A percentile compares a stretch with the other conserved stretches of the same genome.
Conservation (phyloP, 2,329 filamentous ascomycete genomes). For the Torrubiella hemipterigena region DNA sequence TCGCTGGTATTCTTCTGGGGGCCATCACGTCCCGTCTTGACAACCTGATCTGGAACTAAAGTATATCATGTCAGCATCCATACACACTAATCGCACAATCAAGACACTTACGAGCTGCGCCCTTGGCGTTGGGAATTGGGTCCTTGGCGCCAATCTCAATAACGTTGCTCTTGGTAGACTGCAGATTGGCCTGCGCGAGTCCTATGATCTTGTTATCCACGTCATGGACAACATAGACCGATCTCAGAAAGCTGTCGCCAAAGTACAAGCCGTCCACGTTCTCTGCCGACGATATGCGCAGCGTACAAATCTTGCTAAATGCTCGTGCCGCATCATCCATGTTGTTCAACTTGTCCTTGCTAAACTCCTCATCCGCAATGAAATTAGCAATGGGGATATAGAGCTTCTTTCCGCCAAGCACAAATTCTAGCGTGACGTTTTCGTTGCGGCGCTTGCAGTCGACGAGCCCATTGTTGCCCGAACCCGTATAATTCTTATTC, state of each 20-base stretch:
- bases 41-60: too few relatives aligned
- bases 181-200: constrained; percentile 40
- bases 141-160: constrained; percentile 29
- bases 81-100: too few relatives aligned
- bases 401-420: not conserved
- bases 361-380: constrained; percentile 25
- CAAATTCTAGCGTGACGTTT: not conserved
- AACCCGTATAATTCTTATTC: not conserved
- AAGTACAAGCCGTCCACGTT: too few relatives aligned
- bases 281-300: too few relatives aligned
- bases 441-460: not conserved
- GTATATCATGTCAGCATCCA: too few relatives aligned
- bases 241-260: constrained; percentile 47
- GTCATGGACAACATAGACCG: constrained; percentile 46
- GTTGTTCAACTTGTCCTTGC: constrained; percentile 25
- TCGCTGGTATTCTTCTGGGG: too few relatives aligned
- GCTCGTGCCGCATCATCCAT: not conserved
- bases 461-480: not conserved
- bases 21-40: too few relatives aligned
- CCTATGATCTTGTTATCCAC: constrained; percentile 36
- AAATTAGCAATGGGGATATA: constrained; percentile 12
- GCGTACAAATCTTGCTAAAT: constrained; percentile 15
- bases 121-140: constrained; percentile 29
- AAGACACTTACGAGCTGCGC: constrained; percentile 26
- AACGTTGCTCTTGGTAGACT: constrained; percentile 29